A percentile compares a stretch with the other conserved stretches of the same genome.
Evolutionary conservation across 2,329 filamentous ascomycete genomes (phyloP).

Genomic region (Fusarium sp.): DNA sequence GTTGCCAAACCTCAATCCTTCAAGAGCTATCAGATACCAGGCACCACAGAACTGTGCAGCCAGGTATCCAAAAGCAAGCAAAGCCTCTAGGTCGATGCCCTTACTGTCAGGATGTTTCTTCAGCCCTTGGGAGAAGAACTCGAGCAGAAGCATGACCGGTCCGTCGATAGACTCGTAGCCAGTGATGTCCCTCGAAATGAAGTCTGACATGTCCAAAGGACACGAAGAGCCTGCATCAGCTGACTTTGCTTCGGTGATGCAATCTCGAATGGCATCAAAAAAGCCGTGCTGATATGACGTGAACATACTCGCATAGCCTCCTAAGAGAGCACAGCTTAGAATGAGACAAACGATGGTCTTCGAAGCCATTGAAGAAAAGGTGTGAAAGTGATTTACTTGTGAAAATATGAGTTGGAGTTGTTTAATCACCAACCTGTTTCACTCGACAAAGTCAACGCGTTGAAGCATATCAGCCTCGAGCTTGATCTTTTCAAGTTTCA

Average conservation of each 20-base stretch:
- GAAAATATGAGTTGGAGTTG: not conserved
- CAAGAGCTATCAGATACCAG: slow-evolving; percentile 38
- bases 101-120: not conserved
- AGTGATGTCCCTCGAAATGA: not conserved
- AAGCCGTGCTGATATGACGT: slow-evolving; percentile 34
- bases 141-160: slow-evolving; percentile 26
- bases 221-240: not conserved
- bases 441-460: not conserved
- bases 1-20: slow-evolving; percentile 36
- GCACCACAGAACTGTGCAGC: slow-evolving; percentile 42
- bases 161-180: slow-evolving; percentile 8
- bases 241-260: not conserved
- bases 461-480: not conserved
- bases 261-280: slow-evolving; percentile 31
- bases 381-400: not conserved
- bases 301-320: slow-evolving; percentile 40
- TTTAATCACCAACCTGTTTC: not conserved
- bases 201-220: slow-evolving; percentile 27
- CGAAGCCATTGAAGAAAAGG: not conserved
- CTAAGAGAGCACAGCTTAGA: slow-evolving; percentile 31
- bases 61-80: slow-evolving; percentile 38
- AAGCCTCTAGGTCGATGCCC: slow-evolving; percentile 24
- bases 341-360: slow-evolving; percentile 21
- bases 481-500: not conserved
- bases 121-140: slow-evolving; percentile 41